Conservation (phyloP, 768 basidiomycete species). For the Phanerochaete sordida region DNA sequence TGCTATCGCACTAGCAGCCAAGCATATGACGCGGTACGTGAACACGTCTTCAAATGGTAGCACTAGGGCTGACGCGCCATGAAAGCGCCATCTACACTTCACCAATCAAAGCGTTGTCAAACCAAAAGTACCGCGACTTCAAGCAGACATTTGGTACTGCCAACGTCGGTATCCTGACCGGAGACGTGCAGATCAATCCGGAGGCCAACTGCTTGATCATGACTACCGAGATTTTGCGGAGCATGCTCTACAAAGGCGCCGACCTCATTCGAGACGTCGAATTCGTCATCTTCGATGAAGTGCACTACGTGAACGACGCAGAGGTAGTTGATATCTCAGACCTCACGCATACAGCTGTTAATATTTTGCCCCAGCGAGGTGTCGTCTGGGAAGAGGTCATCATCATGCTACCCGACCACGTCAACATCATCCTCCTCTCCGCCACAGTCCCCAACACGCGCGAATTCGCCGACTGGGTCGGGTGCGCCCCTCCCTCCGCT, state of each 20-base stretch:
- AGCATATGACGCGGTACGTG: slow-evolving; percentile 95
- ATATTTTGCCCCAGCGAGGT: slow-evolving; percentile 63
- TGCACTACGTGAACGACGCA: slow-evolving; percentile 98
- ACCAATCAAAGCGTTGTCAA: slow-evolving; percentile 97
- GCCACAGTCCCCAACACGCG: slow-evolving; percentile 98
- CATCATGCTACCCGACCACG: slow-evolving; percentile 98
- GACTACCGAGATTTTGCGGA: slow-evolving; percentile 96
- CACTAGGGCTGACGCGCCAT: not conserved
- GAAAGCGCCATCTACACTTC: slow-evolving; percentile 97
- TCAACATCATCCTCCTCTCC: slow-evolving; percentile 94
- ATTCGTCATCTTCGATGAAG: slow-evolving; percentile 99
- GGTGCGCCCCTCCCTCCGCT: slow-evolving; percentile 48
- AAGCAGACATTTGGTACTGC: slow-evolving; percentile 91
- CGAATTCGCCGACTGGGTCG: slow-evolving; percentile 99
- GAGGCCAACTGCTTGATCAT: slow-evolving; percentile 97
- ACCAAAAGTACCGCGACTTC: slow-evolving; percentile 99
- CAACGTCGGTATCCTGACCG: slow-evolving; percentile 94
- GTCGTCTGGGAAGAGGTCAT: slow-evolving; percentile 99
- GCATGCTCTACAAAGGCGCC: slow-evolving; percentile 98
- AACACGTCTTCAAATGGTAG: not conserved
- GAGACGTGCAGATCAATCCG: slow-evolving; percentile 98
- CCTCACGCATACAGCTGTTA: not conserved
- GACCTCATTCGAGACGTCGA: slow-evolving; percentile 98
- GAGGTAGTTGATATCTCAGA: slow-evolving; percentile 56
- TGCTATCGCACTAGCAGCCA: slow-evolving; percentile 93